Base-by-base conservation (phyloP, 768 basidiomycete genomes). In the Boletus barrowsii region DNA sequence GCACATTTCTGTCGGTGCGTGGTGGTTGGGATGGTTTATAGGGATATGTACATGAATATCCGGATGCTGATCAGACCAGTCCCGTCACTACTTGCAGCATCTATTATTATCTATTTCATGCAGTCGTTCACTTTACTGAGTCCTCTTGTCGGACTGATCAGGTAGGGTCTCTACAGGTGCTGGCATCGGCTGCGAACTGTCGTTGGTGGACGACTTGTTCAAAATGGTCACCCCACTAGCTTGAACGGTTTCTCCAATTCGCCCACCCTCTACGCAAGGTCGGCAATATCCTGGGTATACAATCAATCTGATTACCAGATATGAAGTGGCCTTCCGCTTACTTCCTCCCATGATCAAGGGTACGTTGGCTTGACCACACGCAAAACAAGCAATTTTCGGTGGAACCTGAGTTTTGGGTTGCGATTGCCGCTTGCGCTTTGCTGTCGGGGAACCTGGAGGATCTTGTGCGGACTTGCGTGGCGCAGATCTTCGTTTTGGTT, bases 11-110 rank as follows among this genome's bases (percentile, higher is more conserved):
- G 79, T 87, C 20, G 71, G 84, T 40, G 62, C 76, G 10, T 91
- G 89, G 88, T 91, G 89, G 89, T 63, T 80, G 51, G 87, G 86
- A 24, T 91, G 89, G 88, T 75, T 74, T 26, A 64, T 88, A 41
- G 79, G 79, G 40, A 58, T 89, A 55, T 70, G 74, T 55, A 67
- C 73, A 42, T 79, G 62, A 69, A 51, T 20, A 29, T 14, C 33
- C 6, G 26, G 26, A 26, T 36, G 15, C 24, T 40, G 35, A 48
- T 43, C 46, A 48, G 17, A 32, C 39, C 24, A 46, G 3, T 41
- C 46, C 10, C 2, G 33, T 44, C 32, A 7, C 50, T 35, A 33
- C 30, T 37, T 26, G 44, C 30, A n/a, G 1, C 44, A 54, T 52
- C 52, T 55, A 54, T 62, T 30, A 24, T 45, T 56, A 51, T 56